Base-by-base conservation (phyloP, 257 asterid species). In the Penstemon barbatus region DNA sequence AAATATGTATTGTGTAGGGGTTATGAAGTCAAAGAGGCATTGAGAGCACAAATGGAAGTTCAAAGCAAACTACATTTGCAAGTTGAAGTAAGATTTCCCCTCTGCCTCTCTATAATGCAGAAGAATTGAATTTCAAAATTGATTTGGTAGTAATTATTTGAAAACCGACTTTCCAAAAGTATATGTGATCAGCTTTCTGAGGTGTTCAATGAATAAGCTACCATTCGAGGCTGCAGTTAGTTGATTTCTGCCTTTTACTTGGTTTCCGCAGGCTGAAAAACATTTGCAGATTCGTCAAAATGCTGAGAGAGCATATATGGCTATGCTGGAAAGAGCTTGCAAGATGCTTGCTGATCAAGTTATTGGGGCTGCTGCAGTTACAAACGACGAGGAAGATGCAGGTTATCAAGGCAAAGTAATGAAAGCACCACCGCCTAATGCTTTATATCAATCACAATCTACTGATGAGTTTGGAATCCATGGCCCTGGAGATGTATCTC, bases 31-130 rank as follows among this genome's bases (percentile, higher is more conserved):
- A 88, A 90, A 86, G 97, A 90, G 84, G 97, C 97, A 38, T 73
- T 90, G 71, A 81, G 97, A 82, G 96, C 89, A 60, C 97, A 90
- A 68, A 90, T 90, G 97, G 97, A 90, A 85, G 97, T 90, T 71
- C 92, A 90, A 71, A 90, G 96, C 76, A 84, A 90, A 73, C 85
- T 90, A 36, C 96, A 90, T 80, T 69, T 88, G 80, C 97, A 88
- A 88, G 97, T 90, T 57, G 97, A 90, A 81, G 97, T 90, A 84
- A 90, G 86, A 25, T 25, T 25, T 25, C 33, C 33, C 33, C 33
- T 25, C 33, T 41, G 33, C 7, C 18, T n/a, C 37, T 25, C 9
- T 12, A 12, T 12, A 9, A 49, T 15, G 11, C 2, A 25, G 2
- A 15, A 49, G 18, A 25, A 25, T 25, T 49, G n/a, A 13, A 49